Conservation (phyloP, 208 protist species). For the Borovskyia barvae region DNA sequence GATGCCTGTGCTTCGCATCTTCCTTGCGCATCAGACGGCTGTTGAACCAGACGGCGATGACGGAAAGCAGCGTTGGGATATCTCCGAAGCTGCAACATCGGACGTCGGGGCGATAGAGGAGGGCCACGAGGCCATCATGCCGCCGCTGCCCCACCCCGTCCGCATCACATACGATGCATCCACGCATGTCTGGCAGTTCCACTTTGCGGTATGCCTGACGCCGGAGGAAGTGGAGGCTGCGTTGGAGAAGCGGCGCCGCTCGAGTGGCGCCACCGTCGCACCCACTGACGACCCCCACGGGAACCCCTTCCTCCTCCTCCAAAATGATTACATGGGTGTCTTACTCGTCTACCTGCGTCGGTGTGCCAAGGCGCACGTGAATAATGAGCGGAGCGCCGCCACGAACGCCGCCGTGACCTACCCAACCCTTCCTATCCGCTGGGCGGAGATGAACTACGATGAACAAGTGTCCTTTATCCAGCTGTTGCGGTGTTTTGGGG, state of each 20-base stretch:
- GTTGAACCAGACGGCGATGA: background rate
- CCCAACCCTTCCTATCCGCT: slow-evolving; percentile 57
- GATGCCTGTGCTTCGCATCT: slow-evolving; percentile 13
- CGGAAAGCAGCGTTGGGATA: background rate
- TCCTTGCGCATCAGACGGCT: background rate
- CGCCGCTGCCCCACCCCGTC: slow-evolving; percentile 21
- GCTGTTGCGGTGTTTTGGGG: slow-evolving; percentile 62
- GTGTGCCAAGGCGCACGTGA: slow-evolving; percentile 16
- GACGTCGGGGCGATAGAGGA: background rate
- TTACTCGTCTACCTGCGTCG: slow-evolving; percentile 73
- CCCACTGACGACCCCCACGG: slow-evolving; percentile 24
- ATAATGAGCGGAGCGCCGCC: slow-evolving; percentile 1
- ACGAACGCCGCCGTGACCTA: background rate
- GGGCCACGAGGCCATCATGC: background rate
- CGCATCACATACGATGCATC: slow-evolving; percentile 25
- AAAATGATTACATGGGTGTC: slow-evolving; percentile 67
- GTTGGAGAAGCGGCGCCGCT: background rate
- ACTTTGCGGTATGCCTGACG: slow-evolving; percentile 27
- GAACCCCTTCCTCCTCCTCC: slow-evolving; percentile 47
- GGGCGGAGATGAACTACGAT: slow-evolving; percentile 72
- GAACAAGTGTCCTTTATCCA: slow-evolving; percentile 53
- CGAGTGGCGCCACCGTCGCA: background rate
- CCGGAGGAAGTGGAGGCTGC: slow-evolving; percentile 15
- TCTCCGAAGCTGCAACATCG: background rate
- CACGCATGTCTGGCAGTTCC: slow-evolving; percentile 33